phyloP scores from a whole-genome alignment of 345 rosid genomes.

The Gossypium mustelinum region DNA sequence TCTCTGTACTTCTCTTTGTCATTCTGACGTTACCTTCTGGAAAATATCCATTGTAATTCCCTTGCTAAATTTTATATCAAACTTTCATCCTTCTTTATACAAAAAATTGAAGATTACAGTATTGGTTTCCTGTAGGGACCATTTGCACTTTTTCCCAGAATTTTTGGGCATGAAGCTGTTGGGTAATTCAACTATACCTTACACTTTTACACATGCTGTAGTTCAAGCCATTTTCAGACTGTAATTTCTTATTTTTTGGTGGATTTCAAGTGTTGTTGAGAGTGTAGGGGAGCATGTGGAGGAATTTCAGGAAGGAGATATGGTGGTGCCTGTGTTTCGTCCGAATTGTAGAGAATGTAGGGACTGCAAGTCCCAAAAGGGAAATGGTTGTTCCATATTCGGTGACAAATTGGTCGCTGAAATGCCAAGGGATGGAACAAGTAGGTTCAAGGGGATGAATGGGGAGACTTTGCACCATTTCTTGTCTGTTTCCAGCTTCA shows the following conservation, averaged over 20 bases:
- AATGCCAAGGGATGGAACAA: conserved; percentile 52
- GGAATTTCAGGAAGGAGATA: conserved; percentile 51
- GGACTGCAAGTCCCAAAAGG: conserved; percentile 50
- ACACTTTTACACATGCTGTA: background rate
- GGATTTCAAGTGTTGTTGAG: conserved; percentile 51
- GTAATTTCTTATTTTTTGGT: background rate
- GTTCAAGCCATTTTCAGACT: too few relatives aligned
- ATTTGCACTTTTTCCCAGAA: conserved; percentile 40
- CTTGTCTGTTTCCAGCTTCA: conserved; percentile 56
- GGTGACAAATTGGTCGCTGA: accelerated
- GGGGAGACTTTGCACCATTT: conserved; percentile 56
- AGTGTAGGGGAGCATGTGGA: conserved; percentile 62
- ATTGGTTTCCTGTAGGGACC: conserved; percentile 39
- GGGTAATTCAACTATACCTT: conserved; percentile 37
- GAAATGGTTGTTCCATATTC: conserved; percentile 46
- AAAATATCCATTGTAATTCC: conserved; percentile 37
- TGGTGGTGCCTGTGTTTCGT: conserved; percentile 53
- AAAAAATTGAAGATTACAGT: background rate
- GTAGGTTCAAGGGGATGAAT: conserved; percentile 46
- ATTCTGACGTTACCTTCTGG: conserved; percentile 51
- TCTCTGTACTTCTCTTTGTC: conserved; percentile 70
- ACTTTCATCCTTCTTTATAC: background rate
- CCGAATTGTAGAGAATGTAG: conserved; percentile 51
- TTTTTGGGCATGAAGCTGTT: conserved; percentile 73
- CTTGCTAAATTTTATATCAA: background rate